Percentiles rank a stretch among this genome's conserved stretches.
These are phyloP conservation scores for Brassica rapa DNA, from an alignment of 345 rosid species.

Conservation along the genomic window DNA sequence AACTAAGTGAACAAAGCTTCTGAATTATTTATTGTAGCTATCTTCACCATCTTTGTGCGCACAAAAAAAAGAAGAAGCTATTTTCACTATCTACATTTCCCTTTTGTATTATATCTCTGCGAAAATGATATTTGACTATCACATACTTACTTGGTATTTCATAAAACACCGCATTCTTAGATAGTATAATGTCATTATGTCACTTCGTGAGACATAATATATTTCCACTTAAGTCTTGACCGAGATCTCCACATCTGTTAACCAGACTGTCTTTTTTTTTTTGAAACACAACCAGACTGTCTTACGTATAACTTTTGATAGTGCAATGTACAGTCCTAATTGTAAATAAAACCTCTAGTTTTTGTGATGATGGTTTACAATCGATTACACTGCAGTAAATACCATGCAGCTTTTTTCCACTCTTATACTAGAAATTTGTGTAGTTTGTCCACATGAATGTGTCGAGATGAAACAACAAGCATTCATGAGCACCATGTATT, in stretches of 20 bases:
- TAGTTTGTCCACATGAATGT: neutral
- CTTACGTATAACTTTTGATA: no score
- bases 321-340: neutral
- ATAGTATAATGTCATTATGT: no score
- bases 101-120: neutral
- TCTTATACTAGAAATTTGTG: neutral
- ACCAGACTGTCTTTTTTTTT: no score
- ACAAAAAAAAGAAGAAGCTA: no score
- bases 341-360: neutral
- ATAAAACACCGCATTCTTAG: no score
- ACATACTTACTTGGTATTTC: neutral
- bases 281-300: no score
- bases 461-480: neutral
- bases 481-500: neutral
- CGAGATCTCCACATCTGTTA: no score
- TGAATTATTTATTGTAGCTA: neutral
- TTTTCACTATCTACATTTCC: neutral
- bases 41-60: no score
- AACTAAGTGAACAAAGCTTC: no score
- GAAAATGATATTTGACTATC: neutral
- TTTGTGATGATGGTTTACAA: neutral
- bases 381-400: neutral
- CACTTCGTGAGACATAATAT: no score
- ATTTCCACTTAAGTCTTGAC: no score
- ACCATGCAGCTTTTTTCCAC: neutral